Base-by-base conservation (phyloP, 352 stramenopile genomes). In the Globisporangium cederbergense region DNA sequence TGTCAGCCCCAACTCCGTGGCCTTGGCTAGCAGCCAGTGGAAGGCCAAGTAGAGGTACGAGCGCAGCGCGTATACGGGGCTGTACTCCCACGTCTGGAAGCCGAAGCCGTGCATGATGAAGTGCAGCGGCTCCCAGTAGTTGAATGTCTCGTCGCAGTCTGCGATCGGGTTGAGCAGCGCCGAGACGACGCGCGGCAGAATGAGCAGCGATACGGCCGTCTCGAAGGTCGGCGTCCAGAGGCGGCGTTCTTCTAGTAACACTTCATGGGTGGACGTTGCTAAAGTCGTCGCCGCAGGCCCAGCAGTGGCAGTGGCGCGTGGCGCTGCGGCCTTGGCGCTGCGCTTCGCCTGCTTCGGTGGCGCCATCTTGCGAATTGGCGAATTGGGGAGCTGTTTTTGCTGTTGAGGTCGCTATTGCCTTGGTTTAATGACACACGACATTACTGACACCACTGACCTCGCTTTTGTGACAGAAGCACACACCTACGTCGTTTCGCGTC, bases 111-210 rank as follows among this genome's bases (percentile, higher is more conserved):
- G 97, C n/a, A 98, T 71, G 49, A 99, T 52, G 61, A 95, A 98
- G 76, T 99, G 97, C n/a, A 99, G 81, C 32, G 96, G 97, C 78
- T 99, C 97, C 97, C 97, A 99, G 78, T 99, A 99, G 83, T 99
- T 99, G 75, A 96, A 99, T 1, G 95, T 97, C 81, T 99, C 97
- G 75, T 99, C 97, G 67, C 97, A 99, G 84, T 99, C 97, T 30
- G 88, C 89, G 62, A 99, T 92, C 43, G 86, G 83, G 55, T 76
- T 93, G 46, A 91, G 36, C 1, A 95, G 66, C 53, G 89, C 86
- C 18, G 74, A 68, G n/a, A 66, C 20, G n/a, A 86, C 57, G 50
- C 76, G 78, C 34, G 76, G 61, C 30, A 76, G 56, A 10, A 79
- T 32, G 47, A 79, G 60, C 36, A 79, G 25, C 38, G 60, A 69